phyloP scores from a whole-genome alignment of 208 protist genomes.

The Leishmania martiniquensis region DNA sequence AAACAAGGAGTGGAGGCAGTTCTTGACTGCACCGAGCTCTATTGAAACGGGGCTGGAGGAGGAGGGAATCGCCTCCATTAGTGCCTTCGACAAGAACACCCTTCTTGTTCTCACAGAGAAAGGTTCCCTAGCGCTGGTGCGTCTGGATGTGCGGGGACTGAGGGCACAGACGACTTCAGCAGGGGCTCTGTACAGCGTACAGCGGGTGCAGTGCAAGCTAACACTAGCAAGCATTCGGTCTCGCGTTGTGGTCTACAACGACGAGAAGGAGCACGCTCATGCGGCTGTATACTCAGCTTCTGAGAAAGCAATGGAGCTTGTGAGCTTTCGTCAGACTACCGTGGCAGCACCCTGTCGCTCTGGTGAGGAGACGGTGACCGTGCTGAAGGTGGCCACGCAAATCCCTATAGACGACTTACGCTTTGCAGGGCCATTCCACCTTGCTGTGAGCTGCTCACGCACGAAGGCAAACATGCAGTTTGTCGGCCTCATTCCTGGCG shows the following conservation, averaged over 20 bases:
- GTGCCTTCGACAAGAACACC: constrained; percentile 25
- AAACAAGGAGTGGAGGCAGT: constrained; percentile 36
- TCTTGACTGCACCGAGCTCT: constrained; percentile 14
- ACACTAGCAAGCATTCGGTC: not conserved
- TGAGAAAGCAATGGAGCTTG: constrained; percentile 14
- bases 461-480: constrained; percentile 29
- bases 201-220: constrained; percentile 6
- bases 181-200: constrained; percentile 7
- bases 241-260: constrained; percentile 14
- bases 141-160: constrained; percentile 9
- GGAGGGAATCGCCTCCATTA: constrained; percentile 24
- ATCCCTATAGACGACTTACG: constrained; percentile 19
- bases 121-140: constrained; percentile 25
- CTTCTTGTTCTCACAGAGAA: constrained; percentile 19
- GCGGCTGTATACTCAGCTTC: constrained; percentile 17
- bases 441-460: constrained; percentile 21
- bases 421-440: constrained; percentile 39
- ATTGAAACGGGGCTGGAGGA: constrained; percentile 24
- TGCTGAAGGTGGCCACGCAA: constrained; percentile 11
- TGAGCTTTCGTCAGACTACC: constrained; percentile 3
- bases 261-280: constrained; percentile 4
- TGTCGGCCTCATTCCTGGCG: constrained; percentile 25
- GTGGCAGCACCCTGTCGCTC: not conserved
- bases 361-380: not conserved
- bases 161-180: not conserved